These are phyloP conservation scores for Allium sativum DNA, from an alignment of 106 monocot species.

Conservation along the genomic window DNA sequence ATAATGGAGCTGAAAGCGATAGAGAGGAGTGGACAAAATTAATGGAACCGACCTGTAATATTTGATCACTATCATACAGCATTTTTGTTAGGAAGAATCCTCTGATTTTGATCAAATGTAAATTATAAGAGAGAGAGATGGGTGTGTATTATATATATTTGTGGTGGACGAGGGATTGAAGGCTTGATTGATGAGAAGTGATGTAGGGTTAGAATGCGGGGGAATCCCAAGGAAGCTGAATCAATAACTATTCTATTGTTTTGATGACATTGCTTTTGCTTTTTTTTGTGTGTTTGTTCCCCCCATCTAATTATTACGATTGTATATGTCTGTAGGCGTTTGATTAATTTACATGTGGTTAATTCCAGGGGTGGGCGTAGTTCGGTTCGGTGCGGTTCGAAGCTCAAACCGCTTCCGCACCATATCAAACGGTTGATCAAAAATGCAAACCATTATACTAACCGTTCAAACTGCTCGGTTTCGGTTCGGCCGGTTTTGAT, in stretches of 20 bases:
- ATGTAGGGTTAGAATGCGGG: background rate
- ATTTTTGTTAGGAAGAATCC: background rate
- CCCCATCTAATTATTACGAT: no score
- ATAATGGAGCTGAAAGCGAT: background rate
- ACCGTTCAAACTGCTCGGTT: no score
- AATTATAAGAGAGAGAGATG: no score
- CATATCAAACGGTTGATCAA: no score
- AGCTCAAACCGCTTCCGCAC: no score
- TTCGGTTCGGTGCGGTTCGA: no score
- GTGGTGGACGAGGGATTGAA: background rate
- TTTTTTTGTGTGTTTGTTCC: background rate
- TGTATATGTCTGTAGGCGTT: background rate
- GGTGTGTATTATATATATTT: background rate
- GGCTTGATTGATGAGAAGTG: background rate
- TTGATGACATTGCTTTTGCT: conserved; percentile 3
- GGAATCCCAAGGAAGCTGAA: background rate
- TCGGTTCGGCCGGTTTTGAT: no score
- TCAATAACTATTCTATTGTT: background rate
- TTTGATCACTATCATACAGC: conserved; percentile 1
- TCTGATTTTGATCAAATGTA: background rate
- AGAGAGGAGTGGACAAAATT: background rate
- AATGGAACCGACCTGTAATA: conserved; percentile 5
- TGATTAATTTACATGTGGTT: background rate
- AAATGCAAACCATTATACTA: no score
- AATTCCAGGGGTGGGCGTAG: no score